These are phyloP conservation scores for Paralagenidium karlingii DNA, from an alignment of 352 stramenopile genomes.

Conservation along the genomic window DNA sequence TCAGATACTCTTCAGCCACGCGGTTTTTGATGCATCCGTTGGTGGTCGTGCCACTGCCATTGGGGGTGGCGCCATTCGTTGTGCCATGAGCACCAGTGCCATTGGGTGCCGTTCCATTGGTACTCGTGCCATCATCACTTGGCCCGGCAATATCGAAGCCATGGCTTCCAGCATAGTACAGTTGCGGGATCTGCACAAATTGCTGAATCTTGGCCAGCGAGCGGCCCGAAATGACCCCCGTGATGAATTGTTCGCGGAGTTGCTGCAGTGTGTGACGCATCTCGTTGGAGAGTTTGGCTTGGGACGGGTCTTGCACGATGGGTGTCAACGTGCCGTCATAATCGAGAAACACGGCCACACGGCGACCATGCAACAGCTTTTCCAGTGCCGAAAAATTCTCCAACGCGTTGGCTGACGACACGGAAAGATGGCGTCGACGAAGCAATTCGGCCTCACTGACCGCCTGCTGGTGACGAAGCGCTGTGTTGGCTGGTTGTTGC, in stretches of 20 bases:
- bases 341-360: constrained; percentile 79
- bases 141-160: constrained; percentile 83
- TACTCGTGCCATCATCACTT: background rate
- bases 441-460: too few relatives aligned
- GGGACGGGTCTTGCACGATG: constrained; percentile 79
- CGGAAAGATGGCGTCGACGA: constrained; percentile 29
- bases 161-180: constrained; percentile 86
- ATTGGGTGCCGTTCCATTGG: constrained; percentile 30
- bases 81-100: background rate
- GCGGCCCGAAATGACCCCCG: constrained; percentile 76
- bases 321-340: constrained; percentile 85
- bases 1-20: constrained; percentile 61
- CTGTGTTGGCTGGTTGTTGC: too few relatives aligned
- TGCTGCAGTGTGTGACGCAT: constrained; percentile 65
- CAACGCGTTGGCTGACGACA: constrained; percentile 63
- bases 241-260: constrained; percentile 68
- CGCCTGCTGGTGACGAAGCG: too few relatives aligned
- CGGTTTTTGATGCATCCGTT: constrained; percentile 59
- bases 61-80: background rate
- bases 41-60: background rate
- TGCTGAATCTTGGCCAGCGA: constrained; percentile 82
- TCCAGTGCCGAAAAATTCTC: constrained; percentile 51
- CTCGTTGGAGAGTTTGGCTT: constrained; percentile 47
- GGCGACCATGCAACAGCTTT: constrained; percentile 28
- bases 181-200: constrained; percentile 75